Percentiles rank a stretch among this genome's conserved stretches.
phyloP scores from a whole-genome alignment of 2,329 filamentous ascomycete species.

The Colletotrichum costaricense region DNA sequence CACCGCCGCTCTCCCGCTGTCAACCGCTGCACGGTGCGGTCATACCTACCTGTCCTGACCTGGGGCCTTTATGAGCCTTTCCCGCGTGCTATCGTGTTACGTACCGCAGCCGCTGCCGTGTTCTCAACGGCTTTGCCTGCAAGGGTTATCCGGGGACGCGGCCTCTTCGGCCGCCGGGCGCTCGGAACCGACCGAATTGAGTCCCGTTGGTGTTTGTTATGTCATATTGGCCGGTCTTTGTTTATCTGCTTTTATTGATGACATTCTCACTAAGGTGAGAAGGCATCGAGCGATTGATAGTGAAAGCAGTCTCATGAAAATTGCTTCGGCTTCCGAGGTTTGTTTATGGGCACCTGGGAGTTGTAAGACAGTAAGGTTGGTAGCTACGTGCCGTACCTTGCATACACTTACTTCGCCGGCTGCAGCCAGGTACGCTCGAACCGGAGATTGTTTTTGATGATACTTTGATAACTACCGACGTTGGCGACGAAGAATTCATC shows the following conservation, averaged over 20 bases:
- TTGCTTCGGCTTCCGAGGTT: no score
- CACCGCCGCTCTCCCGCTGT: slow-evolving; percentile 25
- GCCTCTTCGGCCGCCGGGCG: background rate
- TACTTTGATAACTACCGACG: background rate
- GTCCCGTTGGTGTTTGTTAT: background rate
- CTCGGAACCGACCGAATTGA: background rate
- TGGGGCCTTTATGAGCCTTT: background rate
- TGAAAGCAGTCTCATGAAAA: no score
- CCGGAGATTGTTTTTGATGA: no score
- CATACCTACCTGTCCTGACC: slow-evolving; percentile 8
- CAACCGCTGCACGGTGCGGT: slow-evolving; percentile 31
- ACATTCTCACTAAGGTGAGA: background rate
- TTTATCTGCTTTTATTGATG: background rate
- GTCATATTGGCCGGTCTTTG: background rate
- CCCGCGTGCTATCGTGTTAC: background rate
- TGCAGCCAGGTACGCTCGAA: no score
- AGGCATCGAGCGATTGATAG: background rate
- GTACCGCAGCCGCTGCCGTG: background rate
- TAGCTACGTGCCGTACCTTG: no score
- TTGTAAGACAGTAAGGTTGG: no score
- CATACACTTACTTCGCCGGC: no score
- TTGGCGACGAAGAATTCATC: no score
- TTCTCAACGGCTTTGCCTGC: background rate
- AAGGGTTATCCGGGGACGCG: background rate
- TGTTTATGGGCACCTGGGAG: no score